These are phyloP conservation scores for Saccharomyces hybrid DNA, from an alignment of 1,139 yeast species.

Conservation along the genomic window DNA sequence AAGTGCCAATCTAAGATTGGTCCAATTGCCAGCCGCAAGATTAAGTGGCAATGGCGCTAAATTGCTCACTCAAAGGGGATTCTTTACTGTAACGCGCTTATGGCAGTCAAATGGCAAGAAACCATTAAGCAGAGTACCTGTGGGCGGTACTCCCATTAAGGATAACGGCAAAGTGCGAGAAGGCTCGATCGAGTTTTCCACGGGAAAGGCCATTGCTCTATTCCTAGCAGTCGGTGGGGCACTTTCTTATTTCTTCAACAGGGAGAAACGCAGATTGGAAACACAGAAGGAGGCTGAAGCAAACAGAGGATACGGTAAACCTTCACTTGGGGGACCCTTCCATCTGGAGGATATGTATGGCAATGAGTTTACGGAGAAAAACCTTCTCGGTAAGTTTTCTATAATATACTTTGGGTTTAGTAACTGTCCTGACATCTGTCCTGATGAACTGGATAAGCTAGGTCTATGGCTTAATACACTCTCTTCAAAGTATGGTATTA, in stretches of 20 bases:
- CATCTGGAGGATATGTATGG: constrained; percentile 63
- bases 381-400: constrained; percentile 70
- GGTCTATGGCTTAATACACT: constrained; percentile 68
- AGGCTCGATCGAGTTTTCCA: constrained; percentile 52
- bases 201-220: constrained; percentile 72
- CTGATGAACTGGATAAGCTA: constrained; percentile 91
- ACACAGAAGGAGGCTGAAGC: constrained; percentile 73
- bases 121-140: constrained; percentile 45
- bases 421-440: constrained; percentile 97
- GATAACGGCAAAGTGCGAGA: constrained; percentile 31
- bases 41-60: not conserved
- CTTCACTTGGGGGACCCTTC: constrained; percentile 89
- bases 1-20: not conserved
- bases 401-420: constrained; percentile 93
- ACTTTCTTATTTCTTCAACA: constrained; percentile 56
- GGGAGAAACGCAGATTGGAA: constrained; percentile 60
- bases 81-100: not conserved
- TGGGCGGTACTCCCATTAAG: constrained; percentile 38
- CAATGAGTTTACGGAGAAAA: constrained; percentile 63
- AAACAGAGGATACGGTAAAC: constrained; percentile 83
- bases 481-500: constrained; percentile 46
- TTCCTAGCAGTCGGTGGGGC: constrained; percentile 62
- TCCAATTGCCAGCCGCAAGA: not conserved
- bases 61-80: not conserved
- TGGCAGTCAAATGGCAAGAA: constrained; percentile 16